Conservation (phyloP, 768 basidiomycete genomes). For the Trametopsis cervina region DNA sequence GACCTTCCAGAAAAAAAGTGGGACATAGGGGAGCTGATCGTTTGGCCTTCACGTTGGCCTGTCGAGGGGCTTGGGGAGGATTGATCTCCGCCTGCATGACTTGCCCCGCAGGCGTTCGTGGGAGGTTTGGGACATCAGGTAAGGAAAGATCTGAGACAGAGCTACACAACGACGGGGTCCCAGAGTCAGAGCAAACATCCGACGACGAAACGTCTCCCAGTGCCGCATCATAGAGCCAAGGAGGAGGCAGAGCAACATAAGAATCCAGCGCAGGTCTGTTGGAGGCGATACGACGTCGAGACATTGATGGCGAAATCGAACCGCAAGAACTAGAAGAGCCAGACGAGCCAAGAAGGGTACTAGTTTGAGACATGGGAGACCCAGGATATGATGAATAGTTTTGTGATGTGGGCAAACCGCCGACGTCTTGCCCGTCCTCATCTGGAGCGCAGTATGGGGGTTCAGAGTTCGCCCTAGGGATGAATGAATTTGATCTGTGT, state of each 20-base stretch:
- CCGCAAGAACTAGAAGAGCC: neutral
- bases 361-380: neutral
- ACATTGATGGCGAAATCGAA: constrained; percentile 18
- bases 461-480: neutral
- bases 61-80: constrained; percentile 20
- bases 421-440: neutral
- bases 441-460: neutral
- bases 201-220: constrained; percentile 15
- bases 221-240: constrained; percentile 6
- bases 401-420: neutral
- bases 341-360: no score
- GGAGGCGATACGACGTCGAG: constrained; percentile 26
- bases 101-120: constrained; percentile 24
- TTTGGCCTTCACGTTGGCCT: constrained; percentile 7
- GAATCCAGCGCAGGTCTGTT: constrained; percentile 22
- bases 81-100: constrained; percentile 20
- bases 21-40: neutral
- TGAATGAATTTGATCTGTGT: no score
- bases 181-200: constrained; percentile 2
- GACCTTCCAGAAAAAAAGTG: neutral
- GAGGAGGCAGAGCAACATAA: constrained; percentile 18
- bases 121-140: constrained; percentile 8
- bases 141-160: constrained; percentile 7
- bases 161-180: neutral
- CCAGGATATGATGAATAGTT: neutral